These are phyloP conservation scores for Diutina catenulata DNA, from an alignment of 1,139 yeast species.

Conservation along the genomic window DNA sequence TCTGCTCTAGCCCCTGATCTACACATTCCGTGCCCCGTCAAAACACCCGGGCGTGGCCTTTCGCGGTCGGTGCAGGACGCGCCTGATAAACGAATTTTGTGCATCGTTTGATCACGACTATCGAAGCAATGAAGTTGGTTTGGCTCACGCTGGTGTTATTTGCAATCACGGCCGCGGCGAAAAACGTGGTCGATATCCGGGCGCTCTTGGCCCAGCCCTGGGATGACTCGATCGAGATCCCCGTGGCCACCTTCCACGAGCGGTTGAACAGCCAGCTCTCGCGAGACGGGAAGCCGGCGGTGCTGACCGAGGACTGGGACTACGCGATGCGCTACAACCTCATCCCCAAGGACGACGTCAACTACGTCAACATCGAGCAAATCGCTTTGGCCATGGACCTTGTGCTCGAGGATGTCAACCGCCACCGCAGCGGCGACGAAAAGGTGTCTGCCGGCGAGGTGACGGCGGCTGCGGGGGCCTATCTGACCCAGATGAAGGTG, in stretches of 20 bases:
- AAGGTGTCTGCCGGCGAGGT: background rate
- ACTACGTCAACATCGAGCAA: background rate
- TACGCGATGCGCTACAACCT: background rate
- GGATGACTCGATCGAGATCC: background rate
- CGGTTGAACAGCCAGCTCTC: background rate
- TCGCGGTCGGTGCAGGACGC: background rate
- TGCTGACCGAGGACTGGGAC: background rate
- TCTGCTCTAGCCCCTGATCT: too few species aligned
- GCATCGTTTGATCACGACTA: background rate
- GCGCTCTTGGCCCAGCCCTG: background rate
- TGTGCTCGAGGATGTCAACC: background rate
- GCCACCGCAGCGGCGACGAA: background rate
- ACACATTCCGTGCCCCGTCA: too few species aligned
- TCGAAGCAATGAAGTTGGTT: constrained; percentile 7
- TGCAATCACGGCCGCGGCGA: constrained; percentile 10
- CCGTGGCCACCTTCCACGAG: background rate
- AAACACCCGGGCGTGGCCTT: background rate
- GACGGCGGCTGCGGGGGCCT: too few species aligned
- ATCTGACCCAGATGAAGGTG: too few species aligned
- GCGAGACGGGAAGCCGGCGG: background rate
- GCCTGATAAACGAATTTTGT: background rate
- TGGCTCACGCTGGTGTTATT: constrained; percentile 8
- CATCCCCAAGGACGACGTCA: background rate
- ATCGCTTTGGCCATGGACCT: background rate
- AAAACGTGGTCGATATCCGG: constrained; percentile 10